Conservation (phyloP, 371 early-diverging fungal genomes). For the Mortierella polycephala region DNA sequence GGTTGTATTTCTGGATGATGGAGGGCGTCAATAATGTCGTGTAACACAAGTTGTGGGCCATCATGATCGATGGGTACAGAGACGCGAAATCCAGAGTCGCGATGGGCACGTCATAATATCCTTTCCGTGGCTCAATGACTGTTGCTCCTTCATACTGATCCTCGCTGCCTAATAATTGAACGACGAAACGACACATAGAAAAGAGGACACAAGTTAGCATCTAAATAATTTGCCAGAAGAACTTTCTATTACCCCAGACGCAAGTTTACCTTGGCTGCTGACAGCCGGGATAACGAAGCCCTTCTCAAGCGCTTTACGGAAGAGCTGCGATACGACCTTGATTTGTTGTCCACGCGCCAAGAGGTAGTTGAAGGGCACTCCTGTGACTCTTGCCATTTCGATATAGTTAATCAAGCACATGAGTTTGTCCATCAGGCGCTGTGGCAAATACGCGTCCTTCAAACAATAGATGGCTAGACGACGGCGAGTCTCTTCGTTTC, state of each 20-base stretch:
- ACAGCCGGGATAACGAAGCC: slow-evolving; percentile 94
- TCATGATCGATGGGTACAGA: slow-evolving; percentile 99
- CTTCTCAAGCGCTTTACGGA: slow-evolving; percentile 87
- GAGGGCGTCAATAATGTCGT: slow-evolving; percentile 86
- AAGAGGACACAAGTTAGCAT: no score
- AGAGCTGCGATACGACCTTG: slow-evolving; percentile 98
- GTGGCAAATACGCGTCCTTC: slow-evolving; percentile 99
- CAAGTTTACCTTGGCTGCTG: slow-evolving; percentile 70
- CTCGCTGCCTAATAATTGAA: slow-evolving; percentile 67
- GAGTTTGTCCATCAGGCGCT: slow-evolving; percentile 96
- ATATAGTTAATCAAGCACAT: slow-evolving; percentile 98
- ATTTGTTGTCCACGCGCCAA: slow-evolving; percentile 97
- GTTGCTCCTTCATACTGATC: slow-evolving; percentile 98
- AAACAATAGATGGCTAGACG: slow-evolving; percentile 99
- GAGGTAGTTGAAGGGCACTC: slow-evolving; percentile 97
- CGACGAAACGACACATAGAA: no score
- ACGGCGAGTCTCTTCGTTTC: slow-evolving; percentile 95
- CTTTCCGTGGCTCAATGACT: slow-evolving; percentile 98
- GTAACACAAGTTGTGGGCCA: slow-evolving; percentile 99
- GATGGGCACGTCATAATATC: slow-evolving; percentile 97
- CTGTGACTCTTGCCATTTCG: slow-evolving; percentile 99
- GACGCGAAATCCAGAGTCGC: slow-evolving; percentile 99
- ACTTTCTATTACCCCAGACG: no score
- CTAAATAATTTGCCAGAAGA: background rate
- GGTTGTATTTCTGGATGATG: slow-evolving; percentile 67